Percentiles rank a stretch among this genome's conserved stretches.
These are phyloP conservation scores for Hordeum marinum DNA, from an alignment of 176 grass and related monocot species.

Conservation along the genomic window DNA sequence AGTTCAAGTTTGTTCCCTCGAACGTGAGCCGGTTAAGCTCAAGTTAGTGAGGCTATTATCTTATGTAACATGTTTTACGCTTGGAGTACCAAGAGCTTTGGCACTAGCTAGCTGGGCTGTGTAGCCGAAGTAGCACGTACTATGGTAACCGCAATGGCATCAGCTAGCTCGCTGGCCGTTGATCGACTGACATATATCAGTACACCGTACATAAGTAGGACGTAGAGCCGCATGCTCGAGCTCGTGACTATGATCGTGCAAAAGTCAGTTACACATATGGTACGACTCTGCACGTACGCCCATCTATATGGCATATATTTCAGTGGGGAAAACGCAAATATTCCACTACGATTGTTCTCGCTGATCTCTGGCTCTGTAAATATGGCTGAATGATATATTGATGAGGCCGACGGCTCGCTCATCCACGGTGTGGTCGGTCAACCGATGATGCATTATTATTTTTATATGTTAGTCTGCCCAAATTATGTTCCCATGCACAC, in stretches of 20 bases:
- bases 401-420: too few species aligned
- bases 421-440: too few species aligned
- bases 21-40: neutral
- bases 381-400: too few species aligned
- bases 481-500: too few species aligned
- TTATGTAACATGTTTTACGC: too few species aligned
- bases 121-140: neutral
- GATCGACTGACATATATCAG: neutral
- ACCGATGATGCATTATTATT: too few species aligned
- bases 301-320: too few species aligned
- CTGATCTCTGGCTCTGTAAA: neutral
- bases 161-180: neutral
- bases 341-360: neutral
- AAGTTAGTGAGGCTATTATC: neutral
- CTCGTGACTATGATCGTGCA: slow-evolving; percentile 1
- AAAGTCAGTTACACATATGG: neutral
- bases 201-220: neutral
- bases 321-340: neutral
- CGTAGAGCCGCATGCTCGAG: neutral
- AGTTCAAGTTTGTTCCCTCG: neutral
- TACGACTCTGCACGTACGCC: too few species aligned
- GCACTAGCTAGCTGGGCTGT: neutral
- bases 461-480: too few species aligned
- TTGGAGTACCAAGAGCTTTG: too few species aligned
- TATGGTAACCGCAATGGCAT: neutral